A percentile compares a stretch with the other conserved stretches of the same genome.
These are phyloP conservation scores for Sporobolomyces phaffii DNA, from an alignment of 768 basidiomycete genomes.

Conservation along the genomic window DNA sequence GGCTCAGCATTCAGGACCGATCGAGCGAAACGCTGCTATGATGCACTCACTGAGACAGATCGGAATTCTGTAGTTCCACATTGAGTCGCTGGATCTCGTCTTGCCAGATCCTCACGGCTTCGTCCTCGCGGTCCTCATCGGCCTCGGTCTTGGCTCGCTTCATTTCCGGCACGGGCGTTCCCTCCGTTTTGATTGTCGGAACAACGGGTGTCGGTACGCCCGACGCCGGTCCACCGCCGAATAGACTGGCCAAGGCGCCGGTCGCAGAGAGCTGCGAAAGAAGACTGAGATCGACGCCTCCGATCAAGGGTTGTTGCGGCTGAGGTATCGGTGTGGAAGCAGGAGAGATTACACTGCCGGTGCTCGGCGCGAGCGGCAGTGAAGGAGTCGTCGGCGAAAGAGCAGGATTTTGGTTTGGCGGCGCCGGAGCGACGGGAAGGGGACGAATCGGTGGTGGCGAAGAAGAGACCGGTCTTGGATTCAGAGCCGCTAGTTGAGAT, in stretches of 20 bases:
- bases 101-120: conserved; percentile 21
- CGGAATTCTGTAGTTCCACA: conserved; percentile 61
- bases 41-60: conserved; percentile 61
- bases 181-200: not conserved
- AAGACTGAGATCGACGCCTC: conserved; percentile 23
- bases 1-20: not conserved
- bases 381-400: conserved; percentile 42
- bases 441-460: not conserved
- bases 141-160: not conserved
- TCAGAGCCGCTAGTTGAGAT: conserved; percentile 43
- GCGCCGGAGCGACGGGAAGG: conserved; percentile 42
- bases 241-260: conserved; percentile 23
- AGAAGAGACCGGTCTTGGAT: conserved; percentile 17
- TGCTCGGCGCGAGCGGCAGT: not conserved
- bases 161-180: not conserved
- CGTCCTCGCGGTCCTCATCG: conserved; percentile 1
- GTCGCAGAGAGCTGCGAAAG: conserved; percentile 25
- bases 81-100: conserved; percentile 47
- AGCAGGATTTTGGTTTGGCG: no score
- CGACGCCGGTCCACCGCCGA: not conserved
- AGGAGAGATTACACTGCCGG: not conserved
- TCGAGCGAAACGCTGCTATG: not conserved
- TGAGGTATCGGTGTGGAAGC: not conserved
- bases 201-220: not conserved
- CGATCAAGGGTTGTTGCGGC: not conserved